Percentiles rank a stretch among this genome's conserved stretches.
Conservation (phyloP, 345 rosid genomes). For the Lenwebbia sp. region DNA sequence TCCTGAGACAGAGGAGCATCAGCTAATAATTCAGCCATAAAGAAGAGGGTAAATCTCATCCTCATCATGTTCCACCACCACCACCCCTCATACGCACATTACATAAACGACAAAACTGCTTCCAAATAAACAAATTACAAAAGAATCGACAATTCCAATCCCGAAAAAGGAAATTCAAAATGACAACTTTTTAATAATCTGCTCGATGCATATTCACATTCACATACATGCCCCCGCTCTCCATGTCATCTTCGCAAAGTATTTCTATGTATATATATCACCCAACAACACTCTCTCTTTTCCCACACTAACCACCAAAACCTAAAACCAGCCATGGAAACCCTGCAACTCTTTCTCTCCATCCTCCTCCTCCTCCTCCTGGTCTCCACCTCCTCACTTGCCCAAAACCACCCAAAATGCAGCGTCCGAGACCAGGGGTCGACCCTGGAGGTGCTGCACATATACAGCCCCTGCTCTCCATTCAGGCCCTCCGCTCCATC, state of each 20-base stretch:
- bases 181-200: not conserved
- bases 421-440: constrained; percentile 31
- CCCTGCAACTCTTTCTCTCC: not conserved
- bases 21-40: not conserved
- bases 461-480: constrained; percentile 73
- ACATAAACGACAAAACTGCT: not conserved
- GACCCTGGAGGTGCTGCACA: constrained; percentile 65
- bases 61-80: not conserved
- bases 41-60: not conserved
- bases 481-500: constrained; percentile 35
- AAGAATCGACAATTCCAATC: not conserved
- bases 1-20: not conserved
- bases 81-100: not conserved
- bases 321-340: not conserved
- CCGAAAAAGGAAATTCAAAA: not conserved
- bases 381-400: constrained; percentile 8
- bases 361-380: constrained; percentile 6
- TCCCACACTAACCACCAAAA: not conserved
- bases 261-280: not conserved
- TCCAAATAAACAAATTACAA: not conserved
- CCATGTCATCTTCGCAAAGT: not conserved
- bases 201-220: not conserved
- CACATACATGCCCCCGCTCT: not conserved
- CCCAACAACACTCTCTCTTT: not conserved
- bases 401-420: constrained; percentile 37